These are phyloP conservation scores for Crepidotus variabilis DNA, from an alignment of 768 basidiomycete species.

Conservation along the genomic window DNA sequence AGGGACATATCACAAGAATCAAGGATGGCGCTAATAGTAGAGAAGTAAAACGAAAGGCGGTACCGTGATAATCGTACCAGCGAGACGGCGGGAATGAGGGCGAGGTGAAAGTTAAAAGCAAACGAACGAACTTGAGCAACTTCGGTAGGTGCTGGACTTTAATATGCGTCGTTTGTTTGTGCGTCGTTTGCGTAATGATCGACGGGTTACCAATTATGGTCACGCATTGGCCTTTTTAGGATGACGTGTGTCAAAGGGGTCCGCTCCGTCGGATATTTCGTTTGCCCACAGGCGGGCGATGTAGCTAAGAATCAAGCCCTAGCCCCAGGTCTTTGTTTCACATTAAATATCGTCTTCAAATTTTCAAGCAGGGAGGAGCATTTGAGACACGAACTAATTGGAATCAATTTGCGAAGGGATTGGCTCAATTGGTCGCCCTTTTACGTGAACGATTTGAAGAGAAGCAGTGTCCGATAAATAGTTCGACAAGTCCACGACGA, in stretches of 20 bases:
- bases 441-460: too few species aligned
- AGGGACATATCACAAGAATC: constrained; percentile 25
- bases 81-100: neutral
- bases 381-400: too few species aligned
- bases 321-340: too few species aligned
- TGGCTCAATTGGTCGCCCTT: too few species aligned
- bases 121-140: constrained; percentile 1
- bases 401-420: too few species aligned
- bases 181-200: constrained; percentile 1
- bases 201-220: neutral
- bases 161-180: neutral
- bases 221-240: neutral
- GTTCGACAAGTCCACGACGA: too few species aligned
- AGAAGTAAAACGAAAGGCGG: constrained; percentile 21
- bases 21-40: neutral
- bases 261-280: too few species aligned
- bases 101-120: constrained; percentile 21
- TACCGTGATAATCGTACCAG: neutral
- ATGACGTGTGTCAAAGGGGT: neutral
- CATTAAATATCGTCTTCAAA: too few species aligned
- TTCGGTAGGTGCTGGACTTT: neutral
- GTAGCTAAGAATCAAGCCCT: too few species aligned
- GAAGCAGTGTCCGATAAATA: too few species aligned
- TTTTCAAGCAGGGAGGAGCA: too few species aligned
- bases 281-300: too few species aligned